Evolutionary conservation across 2,329 filamentous ascomycete species (phyloP), one percentile per base, ranked within the genome.

Genomic region (Cladosporium sp.): DNA sequence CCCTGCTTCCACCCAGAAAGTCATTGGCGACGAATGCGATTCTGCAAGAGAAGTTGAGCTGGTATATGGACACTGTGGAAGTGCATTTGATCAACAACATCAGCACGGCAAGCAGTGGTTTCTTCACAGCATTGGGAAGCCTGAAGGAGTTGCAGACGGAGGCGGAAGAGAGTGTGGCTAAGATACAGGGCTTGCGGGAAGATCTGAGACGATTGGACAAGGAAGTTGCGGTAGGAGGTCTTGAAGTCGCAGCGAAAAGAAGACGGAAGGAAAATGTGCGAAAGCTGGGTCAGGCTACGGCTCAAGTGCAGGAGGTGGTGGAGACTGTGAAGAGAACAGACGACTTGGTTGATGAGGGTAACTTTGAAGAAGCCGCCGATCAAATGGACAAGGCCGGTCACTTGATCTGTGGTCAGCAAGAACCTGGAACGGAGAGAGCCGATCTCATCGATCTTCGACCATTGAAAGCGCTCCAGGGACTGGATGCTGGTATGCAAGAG

Each of bases 1-100:
- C 91, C 8, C 76, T 81, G 51, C 76, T 79, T 21, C 78, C 80
- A 14, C 83, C 83, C 10, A 87, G 94, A 67, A 98, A 97, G 76
- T 91, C 92, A 1, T 82, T 99, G 30, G 94, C 94, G 8, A 97
- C 93, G 0, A 99, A 99, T 78, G 95, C 95, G 0, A 99, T 99
- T 66, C 78, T 99, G 39, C 95, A 99, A 76, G 95, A 99, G 78
- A 99, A 99, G 78, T 83, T 99, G 14, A 98, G 95, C 0, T 99
- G 95, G 95, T 99, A 99, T 77, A 97, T 99, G 93, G 95, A 99
- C 76, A 99, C 95, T 0, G 93, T 99, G 25, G 95, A 99, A 76
- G 92, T 99, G 63, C 95, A 99, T 76, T 83, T 99, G 8, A 97
- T 99, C 71, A 92, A 92, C 34, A 97, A 93, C 0, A 99, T 99